phyloP scores from a whole-genome alignment of 106 monocot genomes.

The Ottelia alismoides region DNA sequence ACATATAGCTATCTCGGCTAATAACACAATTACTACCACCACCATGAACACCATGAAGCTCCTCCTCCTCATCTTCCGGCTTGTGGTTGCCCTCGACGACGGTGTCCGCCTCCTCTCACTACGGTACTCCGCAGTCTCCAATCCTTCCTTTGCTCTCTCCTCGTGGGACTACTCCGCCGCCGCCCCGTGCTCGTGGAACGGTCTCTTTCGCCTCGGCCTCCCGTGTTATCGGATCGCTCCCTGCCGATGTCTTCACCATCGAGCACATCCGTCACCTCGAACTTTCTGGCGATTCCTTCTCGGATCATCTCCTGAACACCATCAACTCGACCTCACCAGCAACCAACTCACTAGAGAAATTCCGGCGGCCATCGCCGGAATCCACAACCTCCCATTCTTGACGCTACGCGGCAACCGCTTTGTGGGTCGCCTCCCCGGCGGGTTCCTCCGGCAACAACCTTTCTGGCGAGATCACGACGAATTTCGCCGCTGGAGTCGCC shows the following conservation, averaged over 20 bases:
- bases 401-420: conserved; percentile 58
- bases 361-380: conserved; percentile 20
- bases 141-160: conserved; percentile 51
- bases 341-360: conserved; percentile 52
- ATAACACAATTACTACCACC: too few relatives aligned
- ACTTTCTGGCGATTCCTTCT: conserved; percentile 67
- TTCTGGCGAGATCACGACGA: conserved; percentile 44
- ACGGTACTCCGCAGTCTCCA: conserved; percentile 60
- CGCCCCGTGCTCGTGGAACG: conserved; percentile 83
- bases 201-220: conserved; percentile 60
- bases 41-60: too few relatives aligned
- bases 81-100: conserved; percentile 23
- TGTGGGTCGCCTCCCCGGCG: conserved; percentile 36
- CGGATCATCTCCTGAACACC: conserved; percentile 42
- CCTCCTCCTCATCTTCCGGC: neutral
- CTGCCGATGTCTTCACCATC: conserved; percentile 41
- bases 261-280: conserved; percentile 65
- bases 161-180: conserved; percentile 75
- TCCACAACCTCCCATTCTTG: conserved; percentile 57
- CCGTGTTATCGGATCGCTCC: conserved; percentile 55
- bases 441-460: conserved; percentile 60
- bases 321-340: conserved; percentile 52
- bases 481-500: conserved; percentile 28
- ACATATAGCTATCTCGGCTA: too few relatives aligned
- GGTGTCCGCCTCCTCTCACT: conserved; percentile 60